Evolutionary conservation across 768 basidiomycete genomes (phyloP), one percentile per base, ranked within the genome.

Genomic region (Suillus subalutaceus): DNA sequence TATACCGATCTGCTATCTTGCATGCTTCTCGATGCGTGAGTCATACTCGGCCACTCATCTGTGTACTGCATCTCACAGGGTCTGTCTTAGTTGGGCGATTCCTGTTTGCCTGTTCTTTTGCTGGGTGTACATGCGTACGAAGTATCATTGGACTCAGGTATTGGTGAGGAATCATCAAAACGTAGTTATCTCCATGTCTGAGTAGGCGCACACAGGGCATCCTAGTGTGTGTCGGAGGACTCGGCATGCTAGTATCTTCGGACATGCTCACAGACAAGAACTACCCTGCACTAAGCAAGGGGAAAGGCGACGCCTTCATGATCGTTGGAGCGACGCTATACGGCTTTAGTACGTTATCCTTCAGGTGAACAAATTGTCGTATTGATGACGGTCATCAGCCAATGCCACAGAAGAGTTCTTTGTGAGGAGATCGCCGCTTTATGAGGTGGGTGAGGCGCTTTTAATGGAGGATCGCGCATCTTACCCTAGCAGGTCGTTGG

Each of bases 321-420:
- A 86, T 96, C 65, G 84, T 89, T 57, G 94, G 92, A 35, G 92
- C 94, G 5, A 91, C 92, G 0, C 82, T 95, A 26, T 95, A 95
- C 69, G 94, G 94, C 55, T 88, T 94, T 75, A 92, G 92, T 94
- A 72, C 67, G 89, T 85, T 16, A 18, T 48, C 23, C 50, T 23
- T 44, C 46, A 53, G 35, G 50, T 43, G 37, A 48, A 64, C 6
- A 16, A n/a, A 62, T 30, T 2, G 26, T 43, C 4, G 18, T 32
- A 60, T 60, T 60, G 12, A 60, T 18, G 18, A 60, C 41, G 2
- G 62, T 63, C 32, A 30, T 38, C 68, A 94, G 93, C 91, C 30
- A 95, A 95, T 69, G 92, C 93, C 37, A 93, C 92, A 0, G 94
- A 96, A 74, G 94, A 95, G 73, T 92, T 91, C 76, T 87, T 95